Conservation (phyloP, 441 rosid genomes). For the Populus hybrid region DNA sequence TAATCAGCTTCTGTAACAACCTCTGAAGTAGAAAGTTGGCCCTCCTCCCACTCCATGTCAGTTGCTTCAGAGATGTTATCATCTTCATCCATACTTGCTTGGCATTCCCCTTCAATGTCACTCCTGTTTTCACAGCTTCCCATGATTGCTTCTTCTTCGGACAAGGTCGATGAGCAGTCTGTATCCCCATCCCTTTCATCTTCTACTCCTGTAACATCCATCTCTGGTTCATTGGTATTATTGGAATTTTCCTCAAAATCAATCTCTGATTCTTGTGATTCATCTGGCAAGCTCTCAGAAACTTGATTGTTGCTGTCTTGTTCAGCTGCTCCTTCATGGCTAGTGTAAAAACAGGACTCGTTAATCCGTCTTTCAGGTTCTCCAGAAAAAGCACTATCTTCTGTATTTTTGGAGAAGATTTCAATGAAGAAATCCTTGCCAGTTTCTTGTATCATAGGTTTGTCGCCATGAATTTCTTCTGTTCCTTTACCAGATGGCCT, state of each 20-base stretch:
- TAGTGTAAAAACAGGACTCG: background rate
- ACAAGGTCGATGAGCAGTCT: slow-evolving; percentile 4
- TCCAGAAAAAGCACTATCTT: slow-evolving; percentile 17
- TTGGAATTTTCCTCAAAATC: slow-evolving; percentile 32
- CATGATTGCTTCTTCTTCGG: slow-evolving; percentile 16
- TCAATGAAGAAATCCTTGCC: slow-evolving; percentile 38
- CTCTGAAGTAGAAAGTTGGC: slow-evolving; percentile 19
- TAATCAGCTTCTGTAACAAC: slow-evolving; percentile 17
- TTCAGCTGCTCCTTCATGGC: slow-evolving; percentile 17
- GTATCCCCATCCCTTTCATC: slow-evolving; percentile 16
- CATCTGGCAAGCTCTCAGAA: slow-evolving; percentile 32
- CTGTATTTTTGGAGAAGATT: slow-evolving; percentile 37
- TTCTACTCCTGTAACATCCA: slow-evolving; percentile 1
- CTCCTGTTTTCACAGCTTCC: slow-evolving; percentile 15
- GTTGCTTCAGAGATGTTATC: slow-evolving; percentile 25
- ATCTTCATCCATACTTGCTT: slow-evolving; percentile 20
- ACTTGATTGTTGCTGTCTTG: slow-evolving; percentile 17
- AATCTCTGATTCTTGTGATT: slow-evolving; percentile 36
- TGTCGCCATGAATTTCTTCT: slow-evolving; percentile 7
- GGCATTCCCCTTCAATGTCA: slow-evolving; percentile 19
- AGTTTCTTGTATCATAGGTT: slow-evolving; percentile 18
- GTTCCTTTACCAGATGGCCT: slow-evolving; percentile 15
- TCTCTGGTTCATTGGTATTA: slow-evolving; percentile 3
- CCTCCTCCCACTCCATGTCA: slow-evolving; percentile 54
- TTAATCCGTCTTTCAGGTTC: background rate